Evolutionary conservation across 169 alveolate genomes (phyloP).

Genomic region (Plasmodium falciparum): DNA sequence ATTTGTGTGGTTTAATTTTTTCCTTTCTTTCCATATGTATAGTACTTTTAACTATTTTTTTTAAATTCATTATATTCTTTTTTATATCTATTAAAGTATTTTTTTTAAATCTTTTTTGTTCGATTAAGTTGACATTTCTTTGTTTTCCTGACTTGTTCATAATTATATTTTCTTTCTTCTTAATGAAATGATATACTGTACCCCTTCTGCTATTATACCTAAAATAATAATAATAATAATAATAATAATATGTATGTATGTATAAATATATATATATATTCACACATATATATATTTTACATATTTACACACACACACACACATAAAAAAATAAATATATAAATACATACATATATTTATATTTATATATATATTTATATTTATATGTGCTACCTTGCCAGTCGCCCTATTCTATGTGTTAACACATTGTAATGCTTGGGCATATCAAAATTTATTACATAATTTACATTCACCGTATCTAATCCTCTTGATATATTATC

Average conservation of each 20-base stretch:
- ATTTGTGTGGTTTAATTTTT: constrained; percentile 22
- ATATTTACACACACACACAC: no score
- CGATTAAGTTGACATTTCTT: constrained; percentile 31
- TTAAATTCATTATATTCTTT: constrained; percentile 3
- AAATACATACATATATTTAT: no score
- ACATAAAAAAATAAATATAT: no score
- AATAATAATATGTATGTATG: neutral
- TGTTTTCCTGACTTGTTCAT: constrained; percentile 33
- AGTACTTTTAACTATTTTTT: constrained; percentile 20
- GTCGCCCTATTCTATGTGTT: constrained; percentile 67
- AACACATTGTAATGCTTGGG: constrained; percentile 83
- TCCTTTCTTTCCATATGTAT: constrained; percentile 26
- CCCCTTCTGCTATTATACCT: constrained; percentile 58
- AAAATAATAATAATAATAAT: neutral
- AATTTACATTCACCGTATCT: constrained; percentile 91
- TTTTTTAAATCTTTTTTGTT: constrained; percentile 21
- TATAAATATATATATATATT: neutral
- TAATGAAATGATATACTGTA: constrained; percentile 55
- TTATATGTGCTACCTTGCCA: constrained; percentile 38
- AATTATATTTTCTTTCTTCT: constrained; percentile 14
- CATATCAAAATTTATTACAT: constrained; percentile 93
- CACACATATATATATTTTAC: neutral
- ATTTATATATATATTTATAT: neutral
- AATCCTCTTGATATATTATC: constrained; percentile 95
- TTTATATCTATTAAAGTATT: constrained; percentile 7